Conservation (phyloP, 176 grass and related monocot genomes). For the Elymus sibiricus region DNA sequence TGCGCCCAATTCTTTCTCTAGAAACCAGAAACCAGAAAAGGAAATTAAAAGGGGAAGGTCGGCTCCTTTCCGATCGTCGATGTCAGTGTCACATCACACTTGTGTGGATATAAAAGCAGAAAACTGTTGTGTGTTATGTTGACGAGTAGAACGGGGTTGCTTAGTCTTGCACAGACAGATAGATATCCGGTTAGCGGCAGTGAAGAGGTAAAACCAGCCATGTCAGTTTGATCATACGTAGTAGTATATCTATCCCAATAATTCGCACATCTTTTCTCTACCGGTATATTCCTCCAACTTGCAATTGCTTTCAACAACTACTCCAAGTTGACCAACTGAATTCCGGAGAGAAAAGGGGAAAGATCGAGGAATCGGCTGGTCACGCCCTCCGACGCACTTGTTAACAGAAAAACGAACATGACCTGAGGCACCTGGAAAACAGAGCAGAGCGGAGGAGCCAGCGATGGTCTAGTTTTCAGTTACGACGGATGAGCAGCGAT, state of each 20-base stretch:
- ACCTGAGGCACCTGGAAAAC: conserved; percentile 5
- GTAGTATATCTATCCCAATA: background rate
- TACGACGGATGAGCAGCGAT: background rate
- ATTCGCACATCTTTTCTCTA: background rate
- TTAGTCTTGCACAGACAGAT: background rate
- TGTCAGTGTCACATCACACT: conserved; percentile 23
- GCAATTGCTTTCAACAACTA: background rate
- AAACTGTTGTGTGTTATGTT: background rate
- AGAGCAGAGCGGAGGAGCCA: background rate
- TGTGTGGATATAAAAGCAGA: background rate
- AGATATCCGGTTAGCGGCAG: background rate
- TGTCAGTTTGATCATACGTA: conserved; percentile 9
- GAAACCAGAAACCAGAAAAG: background rate
- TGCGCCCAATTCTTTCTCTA: background rate
- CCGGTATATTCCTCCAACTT: background rate
- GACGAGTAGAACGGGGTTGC: background rate
- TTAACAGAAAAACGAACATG: conserved; percentile 21
- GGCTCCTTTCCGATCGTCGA: conserved; percentile 14
- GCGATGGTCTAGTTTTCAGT: background rate
- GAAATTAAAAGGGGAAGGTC: background rate
- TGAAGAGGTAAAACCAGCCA: background rate
- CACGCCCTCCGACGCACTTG: background rate
- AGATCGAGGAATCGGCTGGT: background rate
- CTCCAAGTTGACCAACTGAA: conserved; percentile 34
- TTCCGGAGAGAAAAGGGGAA: background rate